Conservation (phyloP, 2,329 filamentous ascomycete genomes). For the Botrytis fabae region DNA sequence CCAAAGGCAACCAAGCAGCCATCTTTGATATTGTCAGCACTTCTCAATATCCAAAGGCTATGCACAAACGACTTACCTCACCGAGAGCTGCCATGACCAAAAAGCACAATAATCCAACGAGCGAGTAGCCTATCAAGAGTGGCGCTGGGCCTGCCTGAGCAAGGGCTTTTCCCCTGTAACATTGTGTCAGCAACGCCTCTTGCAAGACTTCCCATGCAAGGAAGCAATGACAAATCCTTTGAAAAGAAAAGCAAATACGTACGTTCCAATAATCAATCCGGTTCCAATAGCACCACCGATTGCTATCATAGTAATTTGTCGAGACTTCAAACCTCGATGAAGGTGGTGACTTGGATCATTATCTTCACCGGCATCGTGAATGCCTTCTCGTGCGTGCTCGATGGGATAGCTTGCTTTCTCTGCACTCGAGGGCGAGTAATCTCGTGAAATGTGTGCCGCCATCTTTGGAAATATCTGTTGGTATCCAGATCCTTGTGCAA, state of each 20-base stretch:
- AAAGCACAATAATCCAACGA: slow-evolving; percentile 72
- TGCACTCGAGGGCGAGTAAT: slow-evolving; percentile 17
- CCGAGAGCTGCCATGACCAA: slow-evolving; percentile 74
- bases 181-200: slow-evolving; percentile 18
- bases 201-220: not conserved
- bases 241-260: slow-evolving; percentile 10
- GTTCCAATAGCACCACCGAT: slow-evolving; percentile 63
- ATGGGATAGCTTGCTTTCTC: not conserved
- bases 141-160: slow-evolving; percentile 57
- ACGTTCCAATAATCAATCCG: slow-evolving; percentile 70
- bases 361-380: slow-evolving; percentile 19
- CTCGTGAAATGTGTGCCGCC: not conserved
- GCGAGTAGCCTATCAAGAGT: slow-evolving; percentile 69
- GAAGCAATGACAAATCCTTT: not conserved
- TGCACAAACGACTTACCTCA: slow-evolving; percentile 25
- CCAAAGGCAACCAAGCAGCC: slow-evolving; percentile 77
- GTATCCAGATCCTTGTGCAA: not conserved
- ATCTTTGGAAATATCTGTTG: not conserved
- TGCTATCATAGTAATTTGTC: slow-evolving; percentile 64
- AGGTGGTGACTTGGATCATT: slow-evolving; percentile 40
- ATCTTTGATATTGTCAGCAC: slow-evolving; percentile 47
- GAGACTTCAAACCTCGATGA: slow-evolving; percentile 53
- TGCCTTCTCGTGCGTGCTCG: not conserved
- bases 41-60: slow-evolving; percentile 53
- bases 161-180: slow-evolving; percentile 45